Evolutionary conservation across 306 rosid species (phyloP), one percentile per base, ranked within the genome.

Genomic region (cucumber (Cucumis sativus)): DNA sequence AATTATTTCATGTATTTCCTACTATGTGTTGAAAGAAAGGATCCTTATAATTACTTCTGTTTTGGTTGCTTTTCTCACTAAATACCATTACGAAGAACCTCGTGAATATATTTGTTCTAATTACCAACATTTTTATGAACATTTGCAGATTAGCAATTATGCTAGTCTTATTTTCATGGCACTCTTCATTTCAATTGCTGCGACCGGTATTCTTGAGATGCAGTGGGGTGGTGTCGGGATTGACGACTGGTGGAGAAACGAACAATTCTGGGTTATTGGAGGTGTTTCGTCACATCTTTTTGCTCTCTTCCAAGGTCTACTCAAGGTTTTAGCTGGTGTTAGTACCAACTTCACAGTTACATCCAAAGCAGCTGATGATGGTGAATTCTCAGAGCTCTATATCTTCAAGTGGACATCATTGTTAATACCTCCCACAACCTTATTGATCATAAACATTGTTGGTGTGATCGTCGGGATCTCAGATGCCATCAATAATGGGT

Each of bases 211-310:
- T 80, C 96, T 92, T 4, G 97, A 95, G 92, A 95, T 95, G 97
- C 97, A 88, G 52, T 95, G 97, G 99, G 99, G 99, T 6, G 93
- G 93, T 51, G 96, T 95, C 4, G 84, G 88, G 40, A 92, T 95
- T 10, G 97, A 95, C 14, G 97, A 95, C 78, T 95, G 97, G 99
- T 95, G 97, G 99, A 90, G 97, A 77, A 95, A 95, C 52, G 99
- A 95, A 84, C 99, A 95, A 81, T 92, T 95, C 77, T 95, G 97
- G 99, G 97, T 95, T 51, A 95, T 95, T 18, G 99, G 99, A 79
- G 97, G 99, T 13, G 97, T 82, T 77, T 95, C 97, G 8, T 90
- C 99, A 0, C 99, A 95, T 83, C 91, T 95, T 18, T 95, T 90
- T 20, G 99, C 99, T 39, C 93, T 95, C 45, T 76, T 91, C 74